Evolutionary conservation across 2,329 filamentous ascomycete genomes (phyloP), one percentile per base, ranked within the genome.

Genomic region (Ceratocystis cubensis): DNA sequence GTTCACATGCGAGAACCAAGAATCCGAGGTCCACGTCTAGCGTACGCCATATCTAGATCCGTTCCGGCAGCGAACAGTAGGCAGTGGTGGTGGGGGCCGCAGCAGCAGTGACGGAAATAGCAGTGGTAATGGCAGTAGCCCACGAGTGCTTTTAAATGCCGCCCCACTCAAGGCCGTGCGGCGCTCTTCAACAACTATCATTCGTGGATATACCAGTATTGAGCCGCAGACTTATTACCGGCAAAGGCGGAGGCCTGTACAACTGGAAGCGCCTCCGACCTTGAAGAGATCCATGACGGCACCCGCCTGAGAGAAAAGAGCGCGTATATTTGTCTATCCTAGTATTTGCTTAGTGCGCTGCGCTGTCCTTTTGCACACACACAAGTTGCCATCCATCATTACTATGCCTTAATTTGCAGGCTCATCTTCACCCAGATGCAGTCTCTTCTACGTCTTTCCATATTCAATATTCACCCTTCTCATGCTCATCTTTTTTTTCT

Each of bases 1-100:
- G 33, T 95, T 93, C 73, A 86, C 84, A 41, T 91, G 88, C 75
- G 82, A 84, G 69, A 80, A 81, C 71, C 72, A 76, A 25, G 76
- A 78, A 64, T 57, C 72, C 30, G 64, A 68, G 28, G 46, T 46
- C 41, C 63, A 67, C 59, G 66, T 56, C 53, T 67, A 44, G 66
- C n/a, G 44, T 30, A 61, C 63, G 30, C 28, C 37, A 37, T 33
- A 65, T 65, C 56, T 61, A 62, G 64, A 28, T 65, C 65, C 68
- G 68, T 65, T 56, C 65, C 17, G 37, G 44, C 46, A 33, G 45
- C 62, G 28, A 50, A 37, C 62, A 37, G 28, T 28, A 10, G 17
- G 25, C 41, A 15, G 17, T 30, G 22, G 28, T 53, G n/a, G 37
- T 15, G 37, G 10, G 3, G 37, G 37, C 37, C 13, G 37, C 10